Percentiles rank a stretch among this genome's conserved stretches.
These are phyloP conservation scores for Petasospora rhodanensis DNA, from an alignment of 1,139 yeast genomes.

Conservation along the genomic window DNA sequence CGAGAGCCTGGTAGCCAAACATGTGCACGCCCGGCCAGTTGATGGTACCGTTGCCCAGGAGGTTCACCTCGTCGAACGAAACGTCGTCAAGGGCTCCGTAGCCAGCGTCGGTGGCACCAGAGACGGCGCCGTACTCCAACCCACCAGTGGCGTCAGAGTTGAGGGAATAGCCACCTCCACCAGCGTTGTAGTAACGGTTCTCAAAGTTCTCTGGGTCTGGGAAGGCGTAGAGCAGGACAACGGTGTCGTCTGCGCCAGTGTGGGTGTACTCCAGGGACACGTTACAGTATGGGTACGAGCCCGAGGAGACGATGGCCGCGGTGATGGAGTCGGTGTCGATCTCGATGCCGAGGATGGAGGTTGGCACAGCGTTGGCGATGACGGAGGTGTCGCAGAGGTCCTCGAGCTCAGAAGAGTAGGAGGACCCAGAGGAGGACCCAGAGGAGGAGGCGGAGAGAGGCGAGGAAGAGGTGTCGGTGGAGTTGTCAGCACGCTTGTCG, in stretches of 20 bases:
- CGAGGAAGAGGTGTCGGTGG: background rate
- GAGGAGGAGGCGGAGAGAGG: background rate
- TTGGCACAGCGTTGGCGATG: background rate
- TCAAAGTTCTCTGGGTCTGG: slow-evolving; percentile 3
- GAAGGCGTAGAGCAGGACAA: slow-evolving; percentile 1
- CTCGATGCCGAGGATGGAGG: background rate
- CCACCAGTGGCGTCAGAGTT: slow-evolving; percentile 3
- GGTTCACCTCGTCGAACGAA: slow-evolving; percentile 1
- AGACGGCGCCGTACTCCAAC: slow-evolving; percentile 1
- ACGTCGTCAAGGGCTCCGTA: slow-evolving; percentile 1
- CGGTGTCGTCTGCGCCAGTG: slow-evolving; percentile 1
- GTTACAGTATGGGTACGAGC: slow-evolving; percentile 1
- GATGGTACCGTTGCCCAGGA: slow-evolving; percentile 1
- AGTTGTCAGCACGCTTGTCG: background rate
- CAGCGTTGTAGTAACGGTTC: slow-evolving; percentile 3
- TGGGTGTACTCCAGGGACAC: slow-evolving; percentile 2
- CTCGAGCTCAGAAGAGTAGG: slow-evolving; percentile 1
- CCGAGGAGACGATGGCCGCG: background rate
- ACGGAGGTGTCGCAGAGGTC: background rate
- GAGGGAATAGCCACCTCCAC: slow-evolving; percentile 3
- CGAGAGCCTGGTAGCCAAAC: slow-evolving; percentile 4
- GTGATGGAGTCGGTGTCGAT: background rate
- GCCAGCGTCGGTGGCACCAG: slow-evolving; percentile 5
- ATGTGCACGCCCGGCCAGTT: slow-evolving; percentile 2
- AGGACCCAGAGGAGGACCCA: background rate